Conservation (phyloP, 345 rosid species). For the Streptanthus diversifolius region DNA sequence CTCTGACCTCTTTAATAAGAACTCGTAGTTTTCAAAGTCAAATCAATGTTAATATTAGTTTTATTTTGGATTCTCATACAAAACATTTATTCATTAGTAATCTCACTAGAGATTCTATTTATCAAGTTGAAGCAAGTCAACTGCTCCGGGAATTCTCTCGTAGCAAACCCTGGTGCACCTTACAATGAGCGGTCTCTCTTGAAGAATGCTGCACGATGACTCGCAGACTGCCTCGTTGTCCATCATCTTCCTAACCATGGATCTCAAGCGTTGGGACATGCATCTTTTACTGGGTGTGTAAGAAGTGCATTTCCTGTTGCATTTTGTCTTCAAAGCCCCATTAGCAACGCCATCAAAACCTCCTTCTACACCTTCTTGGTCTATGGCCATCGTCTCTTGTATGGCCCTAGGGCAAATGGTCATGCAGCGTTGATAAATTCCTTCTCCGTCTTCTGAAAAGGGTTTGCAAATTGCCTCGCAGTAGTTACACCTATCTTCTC, state of each 20-base stretch:
- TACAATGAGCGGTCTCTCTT: conserved; percentile 15
- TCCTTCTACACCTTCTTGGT: neutral
- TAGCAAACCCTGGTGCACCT: conserved; percentile 18
- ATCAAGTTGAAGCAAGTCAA: neutral
- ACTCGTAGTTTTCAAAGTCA: neutral
- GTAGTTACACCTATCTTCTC: neutral
- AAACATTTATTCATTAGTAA: neutral
- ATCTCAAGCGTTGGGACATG: neutral
- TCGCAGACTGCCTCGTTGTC: conserved; percentile 16
- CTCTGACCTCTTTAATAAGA: neutral
- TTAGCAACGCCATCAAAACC: neutral
- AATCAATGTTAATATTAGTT: neutral
- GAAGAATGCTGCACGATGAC: conserved; percentile 13
- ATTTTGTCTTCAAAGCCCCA: neutral
- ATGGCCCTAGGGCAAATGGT: neutral
- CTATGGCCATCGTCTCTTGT: conserved; percentile 1
- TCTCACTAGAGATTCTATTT: neutral
- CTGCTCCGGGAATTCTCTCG: conserved; percentile 1
- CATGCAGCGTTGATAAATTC: neutral
- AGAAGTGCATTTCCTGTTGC: neutral
- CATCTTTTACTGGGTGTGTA: neutral
- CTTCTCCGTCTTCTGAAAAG: neutral
- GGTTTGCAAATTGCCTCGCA: too few species aligned
- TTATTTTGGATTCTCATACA: neutral
- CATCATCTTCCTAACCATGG: neutral